Evolutionary conservation across 2,329 filamentous ascomycete genomes (phyloP), one percentile per base, ranked within the genome.

Genomic region (Fusarium sp.): DNA sequence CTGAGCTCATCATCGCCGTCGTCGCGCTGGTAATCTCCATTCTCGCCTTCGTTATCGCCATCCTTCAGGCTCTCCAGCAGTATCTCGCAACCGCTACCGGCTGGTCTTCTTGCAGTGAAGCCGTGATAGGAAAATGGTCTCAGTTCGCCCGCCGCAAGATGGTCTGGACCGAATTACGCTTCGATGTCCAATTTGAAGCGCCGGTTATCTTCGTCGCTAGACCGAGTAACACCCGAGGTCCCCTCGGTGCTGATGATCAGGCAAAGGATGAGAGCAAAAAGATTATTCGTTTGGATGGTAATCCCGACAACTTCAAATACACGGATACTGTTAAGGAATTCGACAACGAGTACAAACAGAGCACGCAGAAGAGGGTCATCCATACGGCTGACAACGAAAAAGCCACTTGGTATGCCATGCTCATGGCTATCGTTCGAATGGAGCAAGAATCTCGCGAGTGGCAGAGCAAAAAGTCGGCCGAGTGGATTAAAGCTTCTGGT

Each of bases 131-230:
- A 2, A 71, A 75, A 29, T 82, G 81, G 81, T 65, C 76, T 25
- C 55, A 69, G 1, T 77, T 70, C 35, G 76, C 77, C 9, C 71
- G 72, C 6, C 76, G 80, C 3, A 68, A 65, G 1, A 77, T 82
- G 48, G 72, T 73, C 8, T 68, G 63, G 18, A 71, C 63, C 13
- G 79, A 82, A 69, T 75, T 82, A 20, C 80, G 81, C 2, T 80
- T 82, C 60, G 79, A 80, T 39, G 80, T 82, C 2, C 74, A 76
- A 36, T 82, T 80, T 43, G 76, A 81, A 60, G 72, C 78, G 0
- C 81, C 81, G 13, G 80, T 82, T 49, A 78, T 82, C 36, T 82
- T 82, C 39, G 76, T 82, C 17, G 80, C 77, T 7, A 72, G 69
- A 1, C 75, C 80, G 0, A 54, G 29, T 14, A 82, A 82, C 71